Conservation (phyloP, 257 asterid genomes). For the Anisodus tanguticus region DNA sequence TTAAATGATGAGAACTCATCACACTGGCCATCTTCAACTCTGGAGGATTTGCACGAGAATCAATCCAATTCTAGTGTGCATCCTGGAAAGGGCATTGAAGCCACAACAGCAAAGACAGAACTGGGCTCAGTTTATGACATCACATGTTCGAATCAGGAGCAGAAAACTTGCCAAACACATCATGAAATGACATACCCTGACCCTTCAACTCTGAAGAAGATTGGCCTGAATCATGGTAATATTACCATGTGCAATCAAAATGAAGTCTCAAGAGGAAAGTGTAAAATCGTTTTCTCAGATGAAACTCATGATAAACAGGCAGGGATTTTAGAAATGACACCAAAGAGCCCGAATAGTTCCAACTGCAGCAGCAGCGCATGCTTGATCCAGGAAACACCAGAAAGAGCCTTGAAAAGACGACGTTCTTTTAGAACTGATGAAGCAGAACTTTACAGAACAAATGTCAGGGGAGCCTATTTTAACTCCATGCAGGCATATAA, state of each 20-base stretch:
- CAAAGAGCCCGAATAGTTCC: slow-evolving; percentile 46
- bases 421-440: slow-evolving; percentile 35
- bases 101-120: slow-evolving; percentile 34
- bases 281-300: slow-evolving; percentile 72
- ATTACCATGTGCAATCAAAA: slow-evolving; percentile 31
- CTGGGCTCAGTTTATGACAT: slow-evolving; percentile 36
- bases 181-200: slow-evolving; percentile 39
- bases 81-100: slow-evolving; percentile 35
- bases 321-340: slow-evolving; percentile 41
- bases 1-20: slow-evolving; percentile 47
- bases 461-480: slow-evolving; percentile 44
- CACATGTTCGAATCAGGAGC: slow-evolving; percentile 37
- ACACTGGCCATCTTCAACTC: slow-evolving; percentile 32
- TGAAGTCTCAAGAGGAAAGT: slow-evolving; percentile 55
- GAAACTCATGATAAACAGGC: slow-evolving; percentile 72
- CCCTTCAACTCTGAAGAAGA: slow-evolving; percentile 38
- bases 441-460: slow-evolving; percentile 52
- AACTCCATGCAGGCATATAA: slow-evolving; percentile 59
- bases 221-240: slow-evolving; percentile 28
- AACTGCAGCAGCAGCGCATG: slow-evolving; percentile 48
- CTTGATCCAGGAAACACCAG: slow-evolving; percentile 39
- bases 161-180: slow-evolving; percentile 34
- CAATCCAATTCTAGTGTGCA: slow-evolving; percentile 41
- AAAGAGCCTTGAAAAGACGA: slow-evolving; percentile 55
- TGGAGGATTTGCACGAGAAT: slow-evolving; percentile 39